Conservation (phyloP, 2,329 filamentous ascomycete species). For the Rhinocladiella similis region DNA sequence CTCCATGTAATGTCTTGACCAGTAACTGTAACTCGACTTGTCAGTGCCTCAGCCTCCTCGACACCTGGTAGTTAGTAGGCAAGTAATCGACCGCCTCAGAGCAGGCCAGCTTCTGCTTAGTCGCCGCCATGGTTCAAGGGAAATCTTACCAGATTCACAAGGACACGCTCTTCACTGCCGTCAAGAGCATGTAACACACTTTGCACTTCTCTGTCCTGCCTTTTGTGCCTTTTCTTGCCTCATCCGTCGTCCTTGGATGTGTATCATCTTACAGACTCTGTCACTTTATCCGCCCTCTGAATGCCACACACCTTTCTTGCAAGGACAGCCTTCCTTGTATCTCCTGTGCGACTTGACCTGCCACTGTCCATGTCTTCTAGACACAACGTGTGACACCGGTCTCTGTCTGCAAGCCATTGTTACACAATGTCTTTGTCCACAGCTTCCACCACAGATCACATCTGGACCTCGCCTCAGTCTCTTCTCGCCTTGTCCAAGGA, state of each 20-base stretch:
- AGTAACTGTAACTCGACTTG: no score
- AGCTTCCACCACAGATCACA: neutral
- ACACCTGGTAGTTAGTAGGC: no score
- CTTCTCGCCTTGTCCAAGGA: slow-evolving; percentile 30
- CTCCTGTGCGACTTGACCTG: slow-evolving; percentile 18
- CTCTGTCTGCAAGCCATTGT: slow-evolving; percentile 21
- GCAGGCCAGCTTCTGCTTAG: no score
- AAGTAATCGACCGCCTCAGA: no score
- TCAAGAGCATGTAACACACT: neutral
- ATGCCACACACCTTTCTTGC: neutral
- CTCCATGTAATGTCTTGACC: no score
- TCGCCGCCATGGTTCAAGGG: no score
- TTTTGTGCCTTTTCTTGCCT: neutral
- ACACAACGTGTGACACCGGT: slow-evolving; percentile 15
- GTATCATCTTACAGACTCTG: slow-evolving; percentile 12
- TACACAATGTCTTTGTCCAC: slow-evolving; percentile 23
- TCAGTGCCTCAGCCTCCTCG: no score
- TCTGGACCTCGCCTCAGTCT: slow-evolving; percentile 15
- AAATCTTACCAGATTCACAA: neutral
- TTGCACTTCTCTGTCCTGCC: neutral
- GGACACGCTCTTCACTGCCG: neutral
- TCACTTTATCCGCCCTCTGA: slow-evolving; percentile 3
- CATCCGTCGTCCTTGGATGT: neutral
- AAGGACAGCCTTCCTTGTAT: slow-evolving; percentile 10
- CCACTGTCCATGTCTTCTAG: slow-evolving; percentile 8